phyloP scores from a whole-genome alignment of 306 rosid genomes.

The Purshia tridentata region DNA sequence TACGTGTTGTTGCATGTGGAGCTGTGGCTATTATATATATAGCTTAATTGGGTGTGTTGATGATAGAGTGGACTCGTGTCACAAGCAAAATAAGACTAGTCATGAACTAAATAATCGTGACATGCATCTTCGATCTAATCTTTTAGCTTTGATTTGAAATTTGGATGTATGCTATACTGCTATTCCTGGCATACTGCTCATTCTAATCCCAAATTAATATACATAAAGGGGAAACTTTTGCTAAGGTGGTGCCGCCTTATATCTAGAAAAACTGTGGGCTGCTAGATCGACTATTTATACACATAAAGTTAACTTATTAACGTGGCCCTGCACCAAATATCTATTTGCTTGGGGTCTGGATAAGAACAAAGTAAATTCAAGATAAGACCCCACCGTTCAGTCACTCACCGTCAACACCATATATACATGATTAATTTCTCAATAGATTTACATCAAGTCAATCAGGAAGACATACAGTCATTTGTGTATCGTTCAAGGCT shows the following conservation, averaged over 20 bases:
- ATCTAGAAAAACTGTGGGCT: not conserved
- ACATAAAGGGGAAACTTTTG: no score
- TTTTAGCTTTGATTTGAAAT: not conserved
- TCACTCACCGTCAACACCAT: no score
- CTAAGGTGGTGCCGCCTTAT: not conserved
- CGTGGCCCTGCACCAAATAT: not conserved
- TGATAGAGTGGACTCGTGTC: not conserved
- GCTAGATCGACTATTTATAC: not conserved
- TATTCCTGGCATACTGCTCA: no score
- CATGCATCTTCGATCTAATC: not conserved
- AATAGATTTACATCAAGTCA: not conserved
- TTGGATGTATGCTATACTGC: no score
- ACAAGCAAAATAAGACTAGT: not conserved
- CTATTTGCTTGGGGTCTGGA: not conserved
- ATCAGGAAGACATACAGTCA: not conserved
- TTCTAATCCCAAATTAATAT: not conserved
- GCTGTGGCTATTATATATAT: no score
- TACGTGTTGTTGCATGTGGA: no score
- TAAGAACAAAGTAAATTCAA: slow-evolving; percentile 32
- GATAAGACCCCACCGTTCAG: not conserved
- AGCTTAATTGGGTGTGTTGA: no score
- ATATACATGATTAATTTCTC: not conserved
- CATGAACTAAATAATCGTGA: not conserved
- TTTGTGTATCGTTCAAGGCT: not conserved
- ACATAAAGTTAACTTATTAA: not conserved